Evolutionary conservation across 2,329 filamentous ascomycete genomes (phyloP).

Genomic region (Xylaria sp.): DNA sequence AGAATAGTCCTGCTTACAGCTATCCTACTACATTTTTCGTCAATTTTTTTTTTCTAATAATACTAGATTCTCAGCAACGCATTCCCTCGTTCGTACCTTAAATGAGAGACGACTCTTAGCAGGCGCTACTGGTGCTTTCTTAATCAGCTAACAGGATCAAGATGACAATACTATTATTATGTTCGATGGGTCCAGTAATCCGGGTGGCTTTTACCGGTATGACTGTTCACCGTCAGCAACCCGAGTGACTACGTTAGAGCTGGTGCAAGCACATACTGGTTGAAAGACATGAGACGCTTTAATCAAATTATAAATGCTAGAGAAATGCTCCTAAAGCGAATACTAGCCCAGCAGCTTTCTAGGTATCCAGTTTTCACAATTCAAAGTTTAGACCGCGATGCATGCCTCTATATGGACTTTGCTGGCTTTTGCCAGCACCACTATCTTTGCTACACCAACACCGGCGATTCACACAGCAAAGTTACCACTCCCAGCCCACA

Average conservation of each 20-base stretch:
- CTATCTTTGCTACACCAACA: conserved; percentile 11
- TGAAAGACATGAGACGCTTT: not conserved
- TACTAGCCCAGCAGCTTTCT: not conserved
- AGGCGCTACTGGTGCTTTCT: not conserved
- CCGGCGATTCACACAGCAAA: not conserved
- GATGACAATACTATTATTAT: conserved; percentile 1
- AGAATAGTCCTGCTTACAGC: not conserved
- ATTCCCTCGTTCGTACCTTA: not conserved
- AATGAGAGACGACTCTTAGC: not conserved
- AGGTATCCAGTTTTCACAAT: not conserved
- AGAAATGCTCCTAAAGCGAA: not conserved
- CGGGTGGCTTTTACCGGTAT: not conserved
- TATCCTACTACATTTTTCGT: too few species aligned
- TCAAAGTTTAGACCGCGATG: conserved; percentile 2
- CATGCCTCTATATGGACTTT: conserved; percentile 11
- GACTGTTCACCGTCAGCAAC: not conserved
- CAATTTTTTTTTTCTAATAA: not conserved
- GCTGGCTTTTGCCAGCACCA: conserved; percentile 23
- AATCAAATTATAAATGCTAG: conserved; percentile 12
- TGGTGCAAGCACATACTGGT: not conserved
- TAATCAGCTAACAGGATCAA: not conserved
- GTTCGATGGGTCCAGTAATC: not conserved
- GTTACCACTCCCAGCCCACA: conserved; percentile 26
- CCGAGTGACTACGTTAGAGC: not conserved
- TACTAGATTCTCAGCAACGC: not conserved